Conservation (phyloP, 805 yeast species). For the Cyberlindnera subsufficiens region DNA sequence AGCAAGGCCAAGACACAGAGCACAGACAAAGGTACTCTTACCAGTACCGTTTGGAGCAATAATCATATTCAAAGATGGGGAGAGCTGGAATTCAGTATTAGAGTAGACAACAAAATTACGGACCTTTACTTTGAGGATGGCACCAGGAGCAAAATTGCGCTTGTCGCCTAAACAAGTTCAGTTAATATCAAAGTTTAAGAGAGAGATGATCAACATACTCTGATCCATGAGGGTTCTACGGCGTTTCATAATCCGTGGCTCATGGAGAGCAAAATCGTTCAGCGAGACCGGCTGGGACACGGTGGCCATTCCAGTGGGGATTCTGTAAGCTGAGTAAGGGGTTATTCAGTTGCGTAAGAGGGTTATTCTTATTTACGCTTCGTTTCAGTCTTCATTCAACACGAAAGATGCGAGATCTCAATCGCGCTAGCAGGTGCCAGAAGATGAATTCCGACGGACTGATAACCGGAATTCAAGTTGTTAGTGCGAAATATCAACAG, state of each 20-base stretch:
- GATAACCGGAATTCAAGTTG: background rate
- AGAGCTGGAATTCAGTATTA: slow-evolving; percentile 63
- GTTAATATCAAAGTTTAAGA: background rate
- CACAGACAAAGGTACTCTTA: slow-evolving; percentile 88
- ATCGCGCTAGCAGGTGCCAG: no score
- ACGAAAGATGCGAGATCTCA: no score
- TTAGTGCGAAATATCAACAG: background rate
- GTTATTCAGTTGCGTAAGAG: no score
- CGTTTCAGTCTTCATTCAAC: no score
- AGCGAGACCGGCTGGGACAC: slow-evolving; percentile 3
- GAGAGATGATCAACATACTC: slow-evolving; percentile 1
- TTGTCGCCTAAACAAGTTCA: background rate
- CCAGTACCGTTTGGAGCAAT: slow-evolving; percentile 98
- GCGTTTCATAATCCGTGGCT: slow-evolving; percentile 2
- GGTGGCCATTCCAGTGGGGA: background rate
- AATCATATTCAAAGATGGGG: slow-evolving; percentile 83
- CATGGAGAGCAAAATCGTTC: slow-evolving; percentile 10
- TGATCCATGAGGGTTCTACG: slow-evolving; percentile 4
- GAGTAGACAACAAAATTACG: slow-evolving; percentile 67
- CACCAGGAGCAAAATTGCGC: slow-evolving; percentile 35
- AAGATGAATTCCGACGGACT: background rate
- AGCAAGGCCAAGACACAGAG: slow-evolving; percentile 81
- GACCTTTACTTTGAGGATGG: slow-evolving; percentile 48
- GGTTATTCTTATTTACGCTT: no score
- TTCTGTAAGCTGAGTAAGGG: no score